Base-by-base conservation (phyloP, 2,329 filamentous ascomycete species). In the Coniochaeta hoffmannii region DNA sequence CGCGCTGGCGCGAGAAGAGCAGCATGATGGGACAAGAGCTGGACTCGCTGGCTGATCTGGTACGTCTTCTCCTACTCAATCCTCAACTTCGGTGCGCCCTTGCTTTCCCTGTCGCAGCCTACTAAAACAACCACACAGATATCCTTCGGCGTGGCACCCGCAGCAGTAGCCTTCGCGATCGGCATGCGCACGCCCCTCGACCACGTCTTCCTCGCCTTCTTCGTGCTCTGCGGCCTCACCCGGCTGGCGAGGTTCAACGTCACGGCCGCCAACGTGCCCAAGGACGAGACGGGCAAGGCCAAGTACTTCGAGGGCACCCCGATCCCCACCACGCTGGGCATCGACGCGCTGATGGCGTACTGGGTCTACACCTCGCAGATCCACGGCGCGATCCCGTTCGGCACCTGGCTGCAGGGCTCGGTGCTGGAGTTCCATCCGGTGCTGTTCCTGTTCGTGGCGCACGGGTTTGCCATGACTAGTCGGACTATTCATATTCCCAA, bases 1-100 rank as follows among this genome's bases (percentile, higher is more conserved):
- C 94, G 60, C 81, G 94, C 61, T 97, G 94, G 94, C 85, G 94
- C 69, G 88, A 90, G 75, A 99, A 97, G 86, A 94, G 90, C 66
- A 95, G 89, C 65, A 78, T 99, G 69, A 97, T 99, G 93, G 94
- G 94, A 12, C 93, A 97, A 72, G 94, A 99, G 73, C 77, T 99
- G 55, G 94, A 99, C 71, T 97, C 93, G 7, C 79, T 99, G 50
- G 94, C 94, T 55, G 94, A 99, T 70, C 71, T 99, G 78, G 91
- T 96, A 86, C 28, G 82, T 66, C 53, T 2, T 15, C 11, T 19
- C 41, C 49, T 24, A 6, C 24, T 14, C 24, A 7, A 9, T 12
- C 14, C 24, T 12, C 24, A n/a, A 4, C 44, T n/a, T 11, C 36
- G 36, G 36, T n/a, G n/a, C n/a, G n/a, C 15, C 54, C 52, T 49